Evolutionary conservation across 1,284 basidiomycete species (phyloP).

Genomic region (Rhodofomes roseus): DNA sequence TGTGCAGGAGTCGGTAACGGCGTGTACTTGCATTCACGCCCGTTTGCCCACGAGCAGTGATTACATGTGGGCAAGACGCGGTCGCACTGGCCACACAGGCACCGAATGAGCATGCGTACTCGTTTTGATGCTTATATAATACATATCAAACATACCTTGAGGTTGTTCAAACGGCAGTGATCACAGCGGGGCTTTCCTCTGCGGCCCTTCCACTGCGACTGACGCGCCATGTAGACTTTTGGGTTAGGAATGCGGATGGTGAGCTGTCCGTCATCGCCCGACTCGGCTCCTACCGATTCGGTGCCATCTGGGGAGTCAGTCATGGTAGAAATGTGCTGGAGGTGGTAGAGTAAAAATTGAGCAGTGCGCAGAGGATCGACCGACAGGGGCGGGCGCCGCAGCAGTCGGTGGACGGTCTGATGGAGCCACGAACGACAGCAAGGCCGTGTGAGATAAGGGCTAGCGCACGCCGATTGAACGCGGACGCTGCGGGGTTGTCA

Average conservation of each 20-base stretch:
- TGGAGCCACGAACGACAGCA: neutral
- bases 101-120: conserved; percentile 2
- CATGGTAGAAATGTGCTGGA: conserved; percentile 16
- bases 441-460: conserved; percentile 2
- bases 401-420: conserved; percentile 1
- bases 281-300: conserved; percentile 39
- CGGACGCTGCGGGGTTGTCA: neutral
- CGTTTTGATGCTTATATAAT: neutral
- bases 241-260: conserved; percentile 54
- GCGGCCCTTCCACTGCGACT: conserved; percentile 68
- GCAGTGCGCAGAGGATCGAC: conserved; percentile 2
- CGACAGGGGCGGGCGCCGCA: neutral
- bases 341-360: conserved; percentile 2
- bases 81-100: conserved; percentile 48
- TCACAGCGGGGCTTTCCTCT: conserved; percentile 71
- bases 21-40: conserved; percentile 65
- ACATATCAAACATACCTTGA: conserved; percentile 49
- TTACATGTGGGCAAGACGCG: conserved; percentile 68
- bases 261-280: conserved; percentile 54
- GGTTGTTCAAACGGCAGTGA: conserved; percentile 64
- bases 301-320: conserved; percentile 37
- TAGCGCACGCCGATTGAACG: neutral
- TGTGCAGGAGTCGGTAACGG: conserved; percentile 70
- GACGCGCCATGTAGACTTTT: conserved; percentile 37
- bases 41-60: conserved; percentile 62